Percentiles rank a stretch among this genome's conserved stretches.
Evolutionary conservation across 2,329 filamentous ascomycete species (phyloP).

Genomic region (Colletotrichum eremochloae): DNA sequence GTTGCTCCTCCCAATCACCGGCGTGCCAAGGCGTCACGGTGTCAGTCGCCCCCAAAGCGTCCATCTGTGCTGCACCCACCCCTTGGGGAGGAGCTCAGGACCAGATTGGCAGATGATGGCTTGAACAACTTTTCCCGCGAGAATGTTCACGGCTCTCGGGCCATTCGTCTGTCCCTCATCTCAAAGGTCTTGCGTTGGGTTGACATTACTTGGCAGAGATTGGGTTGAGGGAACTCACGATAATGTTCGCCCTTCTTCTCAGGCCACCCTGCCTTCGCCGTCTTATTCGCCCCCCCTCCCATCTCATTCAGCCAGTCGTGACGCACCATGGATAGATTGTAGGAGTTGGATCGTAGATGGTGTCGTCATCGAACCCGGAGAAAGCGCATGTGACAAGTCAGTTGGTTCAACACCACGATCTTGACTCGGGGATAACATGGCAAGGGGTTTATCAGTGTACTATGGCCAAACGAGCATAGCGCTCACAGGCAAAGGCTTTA

Average conservation of each 20-base stretch:
- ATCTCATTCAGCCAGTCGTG: neutral
- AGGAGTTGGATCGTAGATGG: neutral
- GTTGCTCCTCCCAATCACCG: neutral
- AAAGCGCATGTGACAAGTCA: neutral
- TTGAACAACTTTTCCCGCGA: neutral
- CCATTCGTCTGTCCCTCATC: neutral
- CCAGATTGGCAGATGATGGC: neutral
- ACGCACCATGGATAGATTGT: neutral
- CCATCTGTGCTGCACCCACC: neutral
- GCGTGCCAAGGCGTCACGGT: neutral
- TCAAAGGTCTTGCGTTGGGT: neutral
- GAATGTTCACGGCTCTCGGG: neutral
- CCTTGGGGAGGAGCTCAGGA: neutral
- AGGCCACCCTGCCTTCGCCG: neutral
- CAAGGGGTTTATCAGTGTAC: neutral
- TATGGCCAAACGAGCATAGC: neutral
- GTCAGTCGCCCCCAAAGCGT: neutral
- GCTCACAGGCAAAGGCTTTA: neutral
- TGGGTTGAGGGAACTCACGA: neutral
- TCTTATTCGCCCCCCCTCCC: neutral
- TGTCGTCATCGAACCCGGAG: neutral
- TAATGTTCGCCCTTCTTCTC: neutral
- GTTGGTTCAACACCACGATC: neutral
- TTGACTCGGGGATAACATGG: neutral
- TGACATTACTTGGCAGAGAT: conserved; percentile 2